Evolutionary conservation across 768 basidiomycete genomes (phyloP).

Genomic region (Fomitopsis pulvina): DNA sequence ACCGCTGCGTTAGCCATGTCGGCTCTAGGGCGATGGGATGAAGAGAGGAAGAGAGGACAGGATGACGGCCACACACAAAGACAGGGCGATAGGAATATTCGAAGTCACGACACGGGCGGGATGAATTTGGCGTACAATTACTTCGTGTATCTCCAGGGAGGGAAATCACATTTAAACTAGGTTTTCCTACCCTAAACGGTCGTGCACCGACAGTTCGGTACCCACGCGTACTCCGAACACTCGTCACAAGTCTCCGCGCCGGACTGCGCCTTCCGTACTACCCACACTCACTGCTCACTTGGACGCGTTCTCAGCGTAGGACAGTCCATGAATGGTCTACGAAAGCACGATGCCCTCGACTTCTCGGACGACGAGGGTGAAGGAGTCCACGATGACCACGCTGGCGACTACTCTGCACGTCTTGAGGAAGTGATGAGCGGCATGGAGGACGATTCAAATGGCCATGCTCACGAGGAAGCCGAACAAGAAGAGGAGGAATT

Average conservation of each 20-base stretch:
- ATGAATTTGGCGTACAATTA: not conserved
- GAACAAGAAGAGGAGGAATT: constrained; percentile 59
- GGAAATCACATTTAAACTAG: not conserved
- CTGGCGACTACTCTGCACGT: constrained; percentile 57
- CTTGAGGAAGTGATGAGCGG: constrained; percentile 61
- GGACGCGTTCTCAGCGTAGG: not conserved
- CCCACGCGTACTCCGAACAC: no score
- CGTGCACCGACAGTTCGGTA: not conserved
- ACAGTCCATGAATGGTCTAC: constrained; percentile 23
- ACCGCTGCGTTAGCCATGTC: constrained; percentile 56
- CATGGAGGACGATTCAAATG: constrained; percentile 19
- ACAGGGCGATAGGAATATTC: constrained; percentile 6
- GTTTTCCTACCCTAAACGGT: not conserved
- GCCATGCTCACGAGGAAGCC: constrained; percentile 21
- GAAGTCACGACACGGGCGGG: not conserved
- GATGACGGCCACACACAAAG: not conserved
- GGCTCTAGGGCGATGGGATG: not conserved
- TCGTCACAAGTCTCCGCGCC: not conserved
- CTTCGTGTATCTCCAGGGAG: not conserved
- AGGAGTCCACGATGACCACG: constrained; percentile 33
- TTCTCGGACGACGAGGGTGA: constrained; percentile 39
- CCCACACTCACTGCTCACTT: not conserved
- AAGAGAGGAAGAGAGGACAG: not conserved
- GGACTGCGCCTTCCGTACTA: not conserved
- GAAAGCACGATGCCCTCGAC: constrained; percentile 14